Percentiles rank a stretch among this genome's conserved stretches.
These are phyloP conservation scores for Fraxinus xanthoxyloides DNA, from an alignment of 305 asterid genomes.

Conservation along the genomic window DNA sequence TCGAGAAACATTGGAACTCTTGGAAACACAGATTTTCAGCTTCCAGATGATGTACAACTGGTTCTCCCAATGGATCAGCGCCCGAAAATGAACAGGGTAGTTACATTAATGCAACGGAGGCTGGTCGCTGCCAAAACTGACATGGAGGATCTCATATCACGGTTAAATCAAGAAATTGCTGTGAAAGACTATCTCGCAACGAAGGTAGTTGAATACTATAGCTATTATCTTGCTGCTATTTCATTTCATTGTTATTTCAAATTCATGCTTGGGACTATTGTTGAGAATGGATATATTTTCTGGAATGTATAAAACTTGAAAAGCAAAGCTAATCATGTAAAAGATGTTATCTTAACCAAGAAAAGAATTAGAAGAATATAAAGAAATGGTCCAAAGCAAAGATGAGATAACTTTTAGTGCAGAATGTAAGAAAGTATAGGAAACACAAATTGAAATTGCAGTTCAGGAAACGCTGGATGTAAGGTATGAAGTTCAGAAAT, in stretches of 20 bases:
- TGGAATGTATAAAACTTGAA: background rate
- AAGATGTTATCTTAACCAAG: background rate
- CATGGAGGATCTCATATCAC: conserved; percentile 97
- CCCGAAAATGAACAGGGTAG: conserved; percentile 74
- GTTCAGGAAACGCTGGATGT: background rate
- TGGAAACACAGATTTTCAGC: background rate
- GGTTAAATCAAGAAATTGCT: conserved; percentile 91
- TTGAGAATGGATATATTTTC: background rate
- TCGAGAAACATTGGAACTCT: background rate
- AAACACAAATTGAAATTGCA: background rate
- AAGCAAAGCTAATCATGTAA: background rate
- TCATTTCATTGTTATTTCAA: conserved; percentile 13
- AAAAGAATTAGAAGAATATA: conserved; percentile 7
- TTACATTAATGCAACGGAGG: conserved; percentile 70
- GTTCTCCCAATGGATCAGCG: conserved; percentile 49
- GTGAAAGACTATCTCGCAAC: conserved; percentile 90
- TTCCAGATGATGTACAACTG: background rate
- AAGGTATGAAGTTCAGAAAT: background rate
- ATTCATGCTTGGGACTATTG: background rate
- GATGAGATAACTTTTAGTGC: background rate
- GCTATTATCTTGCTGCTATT: background rate
- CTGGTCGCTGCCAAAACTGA: conserved; percentile 82
- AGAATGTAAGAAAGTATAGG: background rate
- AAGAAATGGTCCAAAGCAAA: background rate
- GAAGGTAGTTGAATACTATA: conserved; percentile 32